Conservation (phyloP, 2,329 filamentous ascomycete genomes). For the Cercospora sp. region DNA sequence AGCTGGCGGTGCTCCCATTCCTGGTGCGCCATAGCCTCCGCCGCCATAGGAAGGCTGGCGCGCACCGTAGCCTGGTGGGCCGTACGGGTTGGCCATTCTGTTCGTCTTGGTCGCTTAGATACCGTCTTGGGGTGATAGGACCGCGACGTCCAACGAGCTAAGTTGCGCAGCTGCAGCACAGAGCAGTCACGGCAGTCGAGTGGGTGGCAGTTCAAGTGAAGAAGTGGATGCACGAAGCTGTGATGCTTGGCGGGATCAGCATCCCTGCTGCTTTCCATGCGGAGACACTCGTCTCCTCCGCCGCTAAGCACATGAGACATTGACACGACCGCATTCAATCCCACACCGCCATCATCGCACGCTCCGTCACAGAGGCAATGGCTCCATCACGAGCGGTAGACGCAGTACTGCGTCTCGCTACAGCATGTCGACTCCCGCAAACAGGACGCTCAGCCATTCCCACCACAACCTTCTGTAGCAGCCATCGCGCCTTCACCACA, state of each 20-base stretch:
- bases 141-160: not conserved
- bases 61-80: slow-evolving; percentile 60
- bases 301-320: not conserved
- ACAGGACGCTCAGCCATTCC: slow-evolving; percentile 14
- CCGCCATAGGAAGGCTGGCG: slow-evolving; percentile 65
- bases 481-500: slow-evolving; percentile 28
- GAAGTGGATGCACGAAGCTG: slow-evolving; percentile 2
- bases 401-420: slow-evolving; percentile 28
- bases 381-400: slow-evolving; percentile 14
- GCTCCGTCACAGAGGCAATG: not conserved
- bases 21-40: slow-evolving; percentile 47
- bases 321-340: not conserved
- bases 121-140: not conserved
- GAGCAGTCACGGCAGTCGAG: not conserved
- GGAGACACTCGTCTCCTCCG: slow-evolving; percentile 6
- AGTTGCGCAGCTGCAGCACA: not conserved
- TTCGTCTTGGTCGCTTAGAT: not conserved
- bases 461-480: slow-evolving; percentile 17
- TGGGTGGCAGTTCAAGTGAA: not conserved
- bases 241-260: slow-evolving; percentile 8
- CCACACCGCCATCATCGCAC: not conserved
- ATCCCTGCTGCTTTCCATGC: not conserved
- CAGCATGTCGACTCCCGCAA: slow-evolving; percentile 22
- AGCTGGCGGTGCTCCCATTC: slow-evolving; percentile 76
- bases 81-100: slow-evolving; percentile 40